Conservation (phyloP, 768 basidiomycete genomes). For the Hericium rajendrae region DNA sequence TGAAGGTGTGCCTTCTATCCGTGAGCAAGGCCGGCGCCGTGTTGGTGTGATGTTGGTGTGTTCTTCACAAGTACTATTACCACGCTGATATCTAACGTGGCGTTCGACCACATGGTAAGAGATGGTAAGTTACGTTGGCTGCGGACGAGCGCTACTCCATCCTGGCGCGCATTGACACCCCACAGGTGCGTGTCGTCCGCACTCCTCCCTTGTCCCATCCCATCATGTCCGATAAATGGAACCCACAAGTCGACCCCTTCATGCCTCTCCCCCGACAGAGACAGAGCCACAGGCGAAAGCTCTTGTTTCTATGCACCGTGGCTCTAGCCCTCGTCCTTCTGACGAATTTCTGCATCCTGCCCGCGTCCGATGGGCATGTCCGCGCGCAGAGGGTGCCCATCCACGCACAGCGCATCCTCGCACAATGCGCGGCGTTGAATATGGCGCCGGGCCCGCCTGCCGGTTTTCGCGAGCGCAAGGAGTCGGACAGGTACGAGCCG, state of each 20-base stretch:
- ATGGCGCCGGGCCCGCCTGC: constrained; percentile 21
- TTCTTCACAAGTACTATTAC: no score
- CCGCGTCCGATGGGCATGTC: not conserved
- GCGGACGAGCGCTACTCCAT: not conserved
- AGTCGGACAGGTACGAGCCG: constrained; percentile 55
- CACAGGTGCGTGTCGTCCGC: not conserved
- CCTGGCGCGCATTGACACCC: not conserved
- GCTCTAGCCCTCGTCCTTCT: not conserved
- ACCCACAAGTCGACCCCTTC: not conserved
- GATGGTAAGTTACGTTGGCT: not conserved
- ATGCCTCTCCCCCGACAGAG: no score
- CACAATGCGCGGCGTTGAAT: constrained; percentile 23
- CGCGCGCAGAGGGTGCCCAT: constrained; percentile 12
- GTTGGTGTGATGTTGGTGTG: no score
- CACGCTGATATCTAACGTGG: no score
- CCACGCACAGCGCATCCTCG: constrained; percentile 19
- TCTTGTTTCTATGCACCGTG: no score
- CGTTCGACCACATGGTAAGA: not conserved
- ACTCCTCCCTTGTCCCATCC: not conserved
- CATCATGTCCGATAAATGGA: not conserved
- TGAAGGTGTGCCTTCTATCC: no score
- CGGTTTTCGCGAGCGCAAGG: constrained; percentile 20
- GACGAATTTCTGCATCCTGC: not conserved
- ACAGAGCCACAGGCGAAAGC: no score
- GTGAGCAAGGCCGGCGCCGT: no score